Base-by-base conservation (phyloP, 352 stramenopile genomes). In the Phytophthora syringae region DNA sequence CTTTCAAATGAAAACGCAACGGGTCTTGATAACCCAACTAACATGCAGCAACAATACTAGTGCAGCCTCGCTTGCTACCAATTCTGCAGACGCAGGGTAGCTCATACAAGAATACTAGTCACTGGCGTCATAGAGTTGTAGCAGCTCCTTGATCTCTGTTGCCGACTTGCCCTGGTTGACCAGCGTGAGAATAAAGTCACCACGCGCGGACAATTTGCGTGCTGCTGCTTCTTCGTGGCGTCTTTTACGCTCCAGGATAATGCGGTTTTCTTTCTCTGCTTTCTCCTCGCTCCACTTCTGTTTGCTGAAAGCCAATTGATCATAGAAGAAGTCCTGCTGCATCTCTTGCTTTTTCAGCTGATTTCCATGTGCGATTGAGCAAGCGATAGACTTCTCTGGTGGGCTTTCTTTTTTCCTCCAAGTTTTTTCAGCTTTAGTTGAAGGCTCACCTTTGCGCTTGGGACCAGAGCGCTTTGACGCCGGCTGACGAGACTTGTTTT, bases 341-440 rank as follows among this genome's bases (percentile, higher is more conserved):
- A 53, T 53, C 18, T 53, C 47, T 5, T 53, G 47, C 30, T 42
- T 53, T 18, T 53, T 53, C 18, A 53, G 47, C 18, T 53, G 5
- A 53, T 16, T 30, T 53, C n/a, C 16, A 53, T 20, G 18, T 53
- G 28, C 2, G 47, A 10, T 53, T 53, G 27, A n/a, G 47, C 47
- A 16, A 43, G 28, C 13, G 47, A 53, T 13, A 43, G 13, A 18
- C n/a, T 30, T 30, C n/a, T 53, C n/a, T 53, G 47, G n/a, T 53
- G 47, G 10, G 9, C 27, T 32, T 32, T 32, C 9, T 32, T 32
- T 32, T 9, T 32, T 32, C 27, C 27, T 32, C 9, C 27, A 10
- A 10, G 27, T 32, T 32, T 32, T 32, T 10, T 9, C 27, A 32
- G 27, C 27, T 32, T 5, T 32, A 32, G 5, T 5, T 9, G 27